Evolutionary conservation across 225 moss, liverwort and hornwort species (phyloP), one percentile per base, ranked within the genome.

Genomic region (Straminergon stramineum): DNA sequence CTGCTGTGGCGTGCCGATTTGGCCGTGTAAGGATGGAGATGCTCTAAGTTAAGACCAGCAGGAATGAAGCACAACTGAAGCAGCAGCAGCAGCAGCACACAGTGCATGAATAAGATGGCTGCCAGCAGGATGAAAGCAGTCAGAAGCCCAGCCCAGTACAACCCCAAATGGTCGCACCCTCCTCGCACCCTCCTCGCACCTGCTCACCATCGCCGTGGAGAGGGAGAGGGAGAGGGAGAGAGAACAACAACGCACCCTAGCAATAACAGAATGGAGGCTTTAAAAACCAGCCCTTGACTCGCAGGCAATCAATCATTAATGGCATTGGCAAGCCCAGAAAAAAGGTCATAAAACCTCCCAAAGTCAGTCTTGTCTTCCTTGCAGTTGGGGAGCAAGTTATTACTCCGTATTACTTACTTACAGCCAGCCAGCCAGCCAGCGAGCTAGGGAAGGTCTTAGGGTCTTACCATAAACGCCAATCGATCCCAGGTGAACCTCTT

Each of bases 251-350:
- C n/a, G 31, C 73, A 35, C 16, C 62, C 65, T 35, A 48, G 55
- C 77, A 37, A 82, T 84, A 90, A 90, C 90, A 63, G 84, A 88
- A 87, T 43, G 43, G 67, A n/a, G 58, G 76, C 71, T 82, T 75
- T 82, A 88, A 81, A 81, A 88, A 65, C 65, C 9, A 0, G 37
- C 65, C 84, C 91, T 88, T 91, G 88, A 88, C 81, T 85, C 57
- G 17, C 74, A 41, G 51, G n/a, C 79, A 69, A 77, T 80, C 84
- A 88, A 88, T 85, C 88, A 88, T 88, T 88, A 88, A 85, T 91
- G 88, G 80, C 75, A 8, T 62, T 55, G 84, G 55, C 70, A 39
- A 84, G 69, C 11, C n/a, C 84, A 60, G 60, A 26, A 74, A 85
- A 74, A 85, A 27, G 35, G 85, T 85, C 85, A 58, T 60, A 31